Evolutionary conservation across 202 grass and related monocot genomes (phyloP).

Genomic region (Zoysia matrella): DNA sequence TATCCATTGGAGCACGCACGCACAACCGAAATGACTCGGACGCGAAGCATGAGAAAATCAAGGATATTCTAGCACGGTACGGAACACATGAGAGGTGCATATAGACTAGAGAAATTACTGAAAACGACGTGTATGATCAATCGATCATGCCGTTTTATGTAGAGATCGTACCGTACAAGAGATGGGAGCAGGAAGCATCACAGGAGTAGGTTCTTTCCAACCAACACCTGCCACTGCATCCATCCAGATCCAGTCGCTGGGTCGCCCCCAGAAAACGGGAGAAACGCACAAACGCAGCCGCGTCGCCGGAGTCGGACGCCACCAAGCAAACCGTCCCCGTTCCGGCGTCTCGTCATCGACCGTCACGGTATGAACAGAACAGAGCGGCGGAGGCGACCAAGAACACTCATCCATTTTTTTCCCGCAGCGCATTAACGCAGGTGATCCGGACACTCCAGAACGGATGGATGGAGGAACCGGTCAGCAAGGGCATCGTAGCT

Average conservation of each 20-base stretch:
- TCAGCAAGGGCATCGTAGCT: not conserved
- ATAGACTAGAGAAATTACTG: not conserved
- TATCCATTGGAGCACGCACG: slow-evolving; percentile 1
- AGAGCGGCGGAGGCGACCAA: not conserved
- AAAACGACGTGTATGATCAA: not conserved
- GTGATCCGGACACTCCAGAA: not conserved
- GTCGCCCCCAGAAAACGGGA: not conserved
- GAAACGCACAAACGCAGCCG: not conserved
- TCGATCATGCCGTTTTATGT: not conserved
- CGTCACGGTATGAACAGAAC: not conserved
- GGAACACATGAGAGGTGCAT: not conserved
- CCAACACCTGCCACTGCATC: not conserved
- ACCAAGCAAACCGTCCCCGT: not conserved
- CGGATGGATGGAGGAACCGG: not conserved
- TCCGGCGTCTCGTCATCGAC: not conserved
- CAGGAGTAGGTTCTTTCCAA: not conserved
- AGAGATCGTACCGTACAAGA: not conserved
- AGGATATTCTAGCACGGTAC: no score
- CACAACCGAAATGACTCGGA: not conserved
- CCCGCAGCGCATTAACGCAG: not conserved
- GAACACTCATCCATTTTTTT: not conserved
- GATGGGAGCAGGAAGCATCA: not conserved
- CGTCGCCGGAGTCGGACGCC: not conserved
- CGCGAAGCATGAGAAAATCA: not conserved
- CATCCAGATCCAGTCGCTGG: not conserved